Percentiles rank a stretch among this genome's conserved stretches.
These are phyloP conservation scores for Aschersonia sp. DNA, from an alignment of 2,329 filamentous ascomycete genomes.

Conservation along the genomic window DNA sequence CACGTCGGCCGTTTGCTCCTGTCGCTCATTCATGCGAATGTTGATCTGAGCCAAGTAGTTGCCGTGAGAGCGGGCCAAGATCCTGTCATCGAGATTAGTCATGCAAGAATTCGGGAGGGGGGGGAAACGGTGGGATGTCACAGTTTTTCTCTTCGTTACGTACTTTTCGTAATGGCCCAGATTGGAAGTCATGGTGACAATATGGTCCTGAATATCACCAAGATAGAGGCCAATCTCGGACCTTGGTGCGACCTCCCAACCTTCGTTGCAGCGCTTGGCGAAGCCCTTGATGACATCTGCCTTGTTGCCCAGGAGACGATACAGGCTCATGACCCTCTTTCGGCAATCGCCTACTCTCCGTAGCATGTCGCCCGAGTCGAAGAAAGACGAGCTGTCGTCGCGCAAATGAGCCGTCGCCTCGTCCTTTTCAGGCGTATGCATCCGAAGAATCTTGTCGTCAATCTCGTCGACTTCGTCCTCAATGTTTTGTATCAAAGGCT, in stretches of 20 bases:
- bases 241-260: conserved; percentile 89
- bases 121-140: not conserved
- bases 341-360: conserved; percentile 83
- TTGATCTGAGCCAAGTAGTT: conserved; percentile 99
- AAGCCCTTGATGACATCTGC: conserved; percentile 99
- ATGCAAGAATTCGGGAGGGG: not conserved
- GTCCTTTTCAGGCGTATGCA: conserved; percentile 50
- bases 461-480: conserved; percentile 97
- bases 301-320: conserved; percentile 86
- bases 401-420: conserved; percentile 30
- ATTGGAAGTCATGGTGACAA: conserved; percentile 97
- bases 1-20: conserved; percentile 90
- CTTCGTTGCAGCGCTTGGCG: conserved; percentile 93
- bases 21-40: conserved; percentile 95
- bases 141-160: conserved; percentile 15
- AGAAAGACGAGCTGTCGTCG: conserved; percentile 27
- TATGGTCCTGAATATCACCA: conserved; percentile 97
- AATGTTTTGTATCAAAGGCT: conserved; percentile 79
- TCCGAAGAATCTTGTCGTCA: conserved; percentile 73
- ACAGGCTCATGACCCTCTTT: conserved; percentile 95
- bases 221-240: conserved; percentile 96
- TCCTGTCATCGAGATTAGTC: conserved; percentile 25
- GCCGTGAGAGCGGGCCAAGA: conserved; percentile 78
- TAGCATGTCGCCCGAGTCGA: conserved; percentile 63
- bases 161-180: conserved; percentile 92